Evolutionary conservation across 1,284 basidiomycete genomes (phyloP), one percentile per base, ranked within the genome.

Genomic region (Ganoderma leucocontextum): DNA sequence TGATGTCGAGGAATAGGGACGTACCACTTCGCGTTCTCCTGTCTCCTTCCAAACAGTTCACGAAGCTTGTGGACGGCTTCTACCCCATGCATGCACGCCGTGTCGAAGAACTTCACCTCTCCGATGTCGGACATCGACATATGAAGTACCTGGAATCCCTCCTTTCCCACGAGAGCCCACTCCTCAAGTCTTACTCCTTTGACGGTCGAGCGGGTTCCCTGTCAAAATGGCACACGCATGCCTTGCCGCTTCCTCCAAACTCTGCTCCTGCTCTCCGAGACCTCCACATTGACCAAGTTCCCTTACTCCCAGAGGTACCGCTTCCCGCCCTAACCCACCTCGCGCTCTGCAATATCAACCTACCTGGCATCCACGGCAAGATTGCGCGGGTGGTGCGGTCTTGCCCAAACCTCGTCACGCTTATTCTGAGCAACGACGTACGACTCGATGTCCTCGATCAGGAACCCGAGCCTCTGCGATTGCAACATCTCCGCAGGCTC

Each of bases 241-340:
- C 44, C 2, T 35, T 67, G 1, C 66, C 62, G 15, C n/a, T 67
- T 33, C 55, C 62, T 15, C 15, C 33, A 5, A n/a, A 25, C 4
- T 41, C 55, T 15, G 25, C 62, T 10, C 12, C 4, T 3, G 2
- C 25, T 5, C 57, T 59, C 17, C 47, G 57, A 22, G 57, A 62
- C 12, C 44, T 63, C 3, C 38, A 36, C 35, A 52, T 67, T 47
- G 33, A 52, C 13, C 44, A 47, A 15, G 66, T 63, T 42, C 61
- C 66, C 10, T 42, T 67, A 13, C 61, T 63, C 17, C 66, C 66
- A 7, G 44, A 57, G 5, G 2, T 17, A 3, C 36, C 42, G 15
- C 62, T 67, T 12, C 66, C 61, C 2, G 4, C 36, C 9, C 57
- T 67, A 12, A 63, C 66, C 36, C 61, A 63, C 49, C 55, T 67